Evolutionary conservation across 176 grass and related monocot genomes (phyloP).

Genomic region (Tuctoria greenei): DNA sequence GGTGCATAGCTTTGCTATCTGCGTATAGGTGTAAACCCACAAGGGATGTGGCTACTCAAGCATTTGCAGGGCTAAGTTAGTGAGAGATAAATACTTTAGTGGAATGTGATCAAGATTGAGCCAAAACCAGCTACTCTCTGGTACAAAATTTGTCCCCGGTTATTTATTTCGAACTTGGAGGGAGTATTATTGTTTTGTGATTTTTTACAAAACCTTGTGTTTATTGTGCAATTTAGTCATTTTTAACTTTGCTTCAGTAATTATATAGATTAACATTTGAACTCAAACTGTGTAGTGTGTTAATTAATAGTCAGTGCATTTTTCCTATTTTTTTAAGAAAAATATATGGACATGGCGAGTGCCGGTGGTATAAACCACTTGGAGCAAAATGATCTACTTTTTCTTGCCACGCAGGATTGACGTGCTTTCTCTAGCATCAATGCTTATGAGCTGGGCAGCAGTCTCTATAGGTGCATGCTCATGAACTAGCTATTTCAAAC

Average conservation of each 20-base stretch:
- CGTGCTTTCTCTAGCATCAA: not conserved
- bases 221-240: no score
- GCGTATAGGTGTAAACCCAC: no score
- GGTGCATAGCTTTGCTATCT: no score
- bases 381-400: not conserved
- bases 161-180: no score
- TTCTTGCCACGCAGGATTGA: not conserved
- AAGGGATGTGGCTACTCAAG: not conserved
- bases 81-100: not conserved
- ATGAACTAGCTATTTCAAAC: not conserved
- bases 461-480: not conserved
- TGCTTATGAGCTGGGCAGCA: not conserved
- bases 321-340: not conserved
- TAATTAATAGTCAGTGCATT: not conserved
- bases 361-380: not conserved
- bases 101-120: not conserved
- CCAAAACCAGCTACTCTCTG: not conserved
- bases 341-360: not conserved
- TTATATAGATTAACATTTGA: no score
- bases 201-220: no score
- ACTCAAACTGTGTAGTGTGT: no score
- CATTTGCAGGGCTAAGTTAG: not conserved
- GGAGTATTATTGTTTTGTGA: no score
- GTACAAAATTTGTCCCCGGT: no score
- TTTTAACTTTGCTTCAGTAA: no score